Evolutionary conservation across 345 rosid species (phyloP).

Genomic region (Syzygium oleosum): DNA sequence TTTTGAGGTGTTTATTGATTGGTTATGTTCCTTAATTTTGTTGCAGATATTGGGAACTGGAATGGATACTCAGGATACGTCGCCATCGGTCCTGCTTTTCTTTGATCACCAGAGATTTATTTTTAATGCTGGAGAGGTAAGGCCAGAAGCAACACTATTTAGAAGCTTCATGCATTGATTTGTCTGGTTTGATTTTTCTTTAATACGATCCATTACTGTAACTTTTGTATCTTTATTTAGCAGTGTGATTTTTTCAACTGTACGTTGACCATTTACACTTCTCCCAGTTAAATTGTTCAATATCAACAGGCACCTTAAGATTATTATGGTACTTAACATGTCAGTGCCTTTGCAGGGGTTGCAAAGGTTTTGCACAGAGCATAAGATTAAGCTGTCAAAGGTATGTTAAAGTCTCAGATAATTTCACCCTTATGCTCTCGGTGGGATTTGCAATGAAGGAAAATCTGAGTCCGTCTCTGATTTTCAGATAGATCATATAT

Average conservation of each 20-base stretch:
- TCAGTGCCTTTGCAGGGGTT: constrained; percentile 48
- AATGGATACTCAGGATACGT: constrained; percentile 96
- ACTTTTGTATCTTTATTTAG: not conserved
- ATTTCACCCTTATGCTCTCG: not conserved
- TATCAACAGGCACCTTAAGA: not conserved
- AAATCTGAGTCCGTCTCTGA: not conserved
- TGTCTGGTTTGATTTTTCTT: not conserved
- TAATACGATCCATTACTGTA: not conserved
- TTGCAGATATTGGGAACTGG: constrained; percentile 86
- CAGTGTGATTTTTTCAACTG: not conserved
- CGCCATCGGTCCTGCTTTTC: constrained; percentile 84
- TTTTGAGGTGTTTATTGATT: not conserved
- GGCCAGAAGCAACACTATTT: not conserved
- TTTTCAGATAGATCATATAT: constrained; percentile 84
- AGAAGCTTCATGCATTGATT: not conserved
- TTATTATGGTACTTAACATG: not conserved
- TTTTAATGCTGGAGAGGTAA: constrained; percentile 95
- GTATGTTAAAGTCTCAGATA: constrained; percentile 12
- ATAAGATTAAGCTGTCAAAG: constrained; percentile 87
- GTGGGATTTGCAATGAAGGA: not conserved
- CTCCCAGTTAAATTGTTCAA: not conserved
- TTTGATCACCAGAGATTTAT: constrained; percentile 90
- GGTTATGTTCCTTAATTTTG: not conserved
- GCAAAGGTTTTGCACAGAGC: constrained; percentile 89
- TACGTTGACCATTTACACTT: not conserved